Evolutionary conservation across 768 basidiomycete species (phyloP).

Genomic region (Auriculariales sp.): DNA sequence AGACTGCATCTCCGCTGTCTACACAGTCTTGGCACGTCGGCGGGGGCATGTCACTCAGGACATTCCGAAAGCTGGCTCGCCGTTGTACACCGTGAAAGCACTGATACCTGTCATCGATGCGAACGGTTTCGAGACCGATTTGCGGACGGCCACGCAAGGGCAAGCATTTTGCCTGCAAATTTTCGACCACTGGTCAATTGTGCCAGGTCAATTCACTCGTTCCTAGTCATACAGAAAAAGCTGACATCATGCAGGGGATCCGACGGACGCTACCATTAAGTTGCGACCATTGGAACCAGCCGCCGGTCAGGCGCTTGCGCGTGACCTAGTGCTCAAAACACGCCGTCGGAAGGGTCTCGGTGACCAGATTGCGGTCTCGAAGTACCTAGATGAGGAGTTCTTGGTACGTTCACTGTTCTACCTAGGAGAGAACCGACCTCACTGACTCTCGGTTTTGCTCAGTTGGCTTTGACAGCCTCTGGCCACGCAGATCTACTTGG

Average conservation of each 20-base stretch:
- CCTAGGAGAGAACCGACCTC: conserved; percentile 1
- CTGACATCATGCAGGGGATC: conserved; percentile 52
- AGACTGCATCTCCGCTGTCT: conserved; percentile 96
- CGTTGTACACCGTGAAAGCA: conserved; percentile 95
- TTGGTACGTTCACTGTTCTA: conserved; percentile 39
- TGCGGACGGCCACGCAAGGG: conserved; percentile 93
- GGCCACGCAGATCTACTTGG: conserved; percentile 91
- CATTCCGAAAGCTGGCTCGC: conserved; percentile 94
- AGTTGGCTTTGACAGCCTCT: conserved; percentile 88
- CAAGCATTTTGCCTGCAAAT: conserved; percentile 98
- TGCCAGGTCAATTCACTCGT: conserved; percentile 54
- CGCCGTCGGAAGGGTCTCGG: conserved; percentile 91
- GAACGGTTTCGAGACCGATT: conserved; percentile 96
- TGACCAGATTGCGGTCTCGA: conserved; percentile 93
- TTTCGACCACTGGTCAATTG: conserved; percentile 98
- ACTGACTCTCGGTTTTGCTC: conserved; percentile 7
- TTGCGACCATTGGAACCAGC: conserved; percentile 93
- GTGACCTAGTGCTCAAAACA: conserved; percentile 93
- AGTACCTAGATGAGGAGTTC: conserved; percentile 96
- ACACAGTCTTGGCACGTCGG: conserved; percentile 94
- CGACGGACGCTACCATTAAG: conserved; percentile 93
- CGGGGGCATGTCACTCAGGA: conserved; percentile 99
- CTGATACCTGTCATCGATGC: conserved; percentile 97
- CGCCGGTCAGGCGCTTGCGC: conserved; percentile 84
- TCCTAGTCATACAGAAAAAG: neutral